Conservation (phyloP, 805 yeast genomes). For the Ogataea paraovalis region DNA sequence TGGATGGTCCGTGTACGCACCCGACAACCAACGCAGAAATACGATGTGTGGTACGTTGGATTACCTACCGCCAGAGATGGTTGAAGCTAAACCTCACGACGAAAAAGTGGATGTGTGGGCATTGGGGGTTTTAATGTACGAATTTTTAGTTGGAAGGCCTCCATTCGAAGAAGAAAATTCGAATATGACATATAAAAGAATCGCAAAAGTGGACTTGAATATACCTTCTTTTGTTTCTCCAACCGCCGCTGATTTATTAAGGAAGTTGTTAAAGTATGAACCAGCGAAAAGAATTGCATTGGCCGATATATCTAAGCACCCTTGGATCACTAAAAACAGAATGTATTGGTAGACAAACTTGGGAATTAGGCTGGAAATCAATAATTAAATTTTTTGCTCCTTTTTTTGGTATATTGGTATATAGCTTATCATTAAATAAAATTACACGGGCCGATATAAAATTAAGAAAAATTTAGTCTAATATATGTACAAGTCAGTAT, state of each 20-base stretch:
- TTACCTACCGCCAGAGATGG: conserved; percentile 93
- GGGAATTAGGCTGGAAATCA: no score
- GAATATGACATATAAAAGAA: conserved; percentile 74
- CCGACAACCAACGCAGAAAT: conserved; percentile 46
- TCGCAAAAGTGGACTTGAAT: conserved; percentile 68
- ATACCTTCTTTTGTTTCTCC: conserved; percentile 67
- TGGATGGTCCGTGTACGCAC: conserved; percentile 89
- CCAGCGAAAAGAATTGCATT: conserved; percentile 65
- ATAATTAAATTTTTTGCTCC: background rate
- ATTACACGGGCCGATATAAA: background rate
- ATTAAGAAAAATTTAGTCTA: background rate
- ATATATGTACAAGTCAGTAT: conserved; percentile 2
- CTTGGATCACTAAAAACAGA: conserved; percentile 74
- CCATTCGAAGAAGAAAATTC: conserved; percentile 86
- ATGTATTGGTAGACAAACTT: conserved; percentile 48
- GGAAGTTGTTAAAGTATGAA: conserved; percentile 56
- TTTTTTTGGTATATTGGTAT: background rate
- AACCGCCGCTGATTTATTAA: conserved; percentile 76
- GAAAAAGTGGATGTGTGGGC: conserved; percentile 88
- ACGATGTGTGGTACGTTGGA: conserved; percentile 96
- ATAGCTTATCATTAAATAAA: background rate
- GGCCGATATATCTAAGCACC: conserved; percentile 63
- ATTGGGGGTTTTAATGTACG: conserved; percentile 81
- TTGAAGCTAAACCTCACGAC: conserved; percentile 77
- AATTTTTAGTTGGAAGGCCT: conserved; percentile 81